These are phyloP conservation scores for Chytriomyces sp. DNA, from an alignment of 192 early-diverging fungal species.

Conservation along the genomic window DNA sequence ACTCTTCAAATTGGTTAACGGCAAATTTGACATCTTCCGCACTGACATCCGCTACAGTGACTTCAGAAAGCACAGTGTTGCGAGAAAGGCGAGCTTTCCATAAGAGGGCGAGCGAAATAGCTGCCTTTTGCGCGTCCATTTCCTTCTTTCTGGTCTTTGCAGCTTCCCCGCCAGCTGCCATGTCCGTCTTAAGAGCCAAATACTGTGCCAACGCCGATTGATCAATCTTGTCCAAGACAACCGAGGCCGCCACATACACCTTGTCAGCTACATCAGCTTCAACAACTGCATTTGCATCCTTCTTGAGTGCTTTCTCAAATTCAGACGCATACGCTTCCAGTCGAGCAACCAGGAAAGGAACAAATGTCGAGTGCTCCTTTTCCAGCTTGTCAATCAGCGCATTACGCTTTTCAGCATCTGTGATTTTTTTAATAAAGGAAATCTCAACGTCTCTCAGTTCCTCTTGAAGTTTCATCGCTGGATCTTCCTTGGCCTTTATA, in stretches of 20 bases:
- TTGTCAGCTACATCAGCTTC: not conserved
- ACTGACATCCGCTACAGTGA: not conserved
- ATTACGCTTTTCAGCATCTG: conserved; percentile 58
- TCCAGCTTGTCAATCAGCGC: conserved; percentile 64
- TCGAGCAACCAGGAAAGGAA: conserved; percentile 58
- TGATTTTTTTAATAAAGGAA: conserved; percentile 77
- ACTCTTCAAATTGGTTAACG: conserved; percentile 50
- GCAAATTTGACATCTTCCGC: not conserved
- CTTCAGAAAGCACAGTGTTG: not conserved
- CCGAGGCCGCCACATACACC: not conserved
- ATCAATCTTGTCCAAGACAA: conserved; percentile 46
- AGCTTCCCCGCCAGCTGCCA: conserved; percentile 44
- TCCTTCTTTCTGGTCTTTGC: conserved; percentile 68
- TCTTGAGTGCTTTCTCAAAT: conserved; percentile 47
- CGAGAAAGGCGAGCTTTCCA: conserved; percentile 45
- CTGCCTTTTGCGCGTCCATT: conserved; percentile 73
- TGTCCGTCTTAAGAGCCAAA: conserved; percentile 62
- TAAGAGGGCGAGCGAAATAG: conserved; percentile 63
- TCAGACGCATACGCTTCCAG: conserved; percentile 58
- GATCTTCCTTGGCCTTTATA: too few species aligned
- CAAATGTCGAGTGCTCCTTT: conserved; percentile 54
- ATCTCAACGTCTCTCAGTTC: conserved; percentile 79
- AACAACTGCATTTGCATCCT: not conserved
- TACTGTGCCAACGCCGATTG: conserved; percentile 64
- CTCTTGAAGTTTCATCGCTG: conserved; percentile 49